These are phyloP conservation scores for Neurospora tetrasperma DNA, from an alignment of 495 filamentous ascomycete genomes.

Conservation along the genomic window DNA sequence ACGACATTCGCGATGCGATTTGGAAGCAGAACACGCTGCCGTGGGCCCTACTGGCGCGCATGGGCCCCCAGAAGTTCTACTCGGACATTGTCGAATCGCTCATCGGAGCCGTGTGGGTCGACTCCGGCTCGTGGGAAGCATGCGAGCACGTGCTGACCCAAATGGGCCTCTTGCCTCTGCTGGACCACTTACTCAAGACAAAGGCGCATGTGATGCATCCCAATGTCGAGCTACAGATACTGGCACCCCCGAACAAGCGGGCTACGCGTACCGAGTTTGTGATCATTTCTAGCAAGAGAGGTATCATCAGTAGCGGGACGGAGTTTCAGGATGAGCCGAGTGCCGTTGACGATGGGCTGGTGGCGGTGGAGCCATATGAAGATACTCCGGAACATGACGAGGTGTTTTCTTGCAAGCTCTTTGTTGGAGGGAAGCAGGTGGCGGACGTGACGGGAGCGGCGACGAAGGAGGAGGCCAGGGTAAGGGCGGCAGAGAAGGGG, in stretches of 20 bases:
- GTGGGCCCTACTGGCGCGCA: slow-evolving; percentile 57
- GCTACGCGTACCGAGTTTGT: background rate
- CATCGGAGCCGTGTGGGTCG: slow-evolving; percentile 78
- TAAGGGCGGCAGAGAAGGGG: slow-evolving; percentile 45
- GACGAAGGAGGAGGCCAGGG: slow-evolving; percentile 44
- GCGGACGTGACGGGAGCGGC: slow-evolving; percentile 36
- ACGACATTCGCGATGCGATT: slow-evolving; percentile 35
- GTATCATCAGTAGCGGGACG: slow-evolving; percentile 1
- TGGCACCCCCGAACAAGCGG: slow-evolving; percentile 19
- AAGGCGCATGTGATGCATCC: slow-evolving; percentile 61
- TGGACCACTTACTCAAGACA: slow-evolving; percentile 50
- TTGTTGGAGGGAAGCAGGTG: slow-evolving; percentile 39
- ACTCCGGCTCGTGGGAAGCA: slow-evolving; percentile 51
- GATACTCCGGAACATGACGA: background rate
- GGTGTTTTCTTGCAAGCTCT: slow-evolving; percentile 39
- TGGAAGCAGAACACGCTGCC: slow-evolving; percentile 50
- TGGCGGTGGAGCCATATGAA: slow-evolving; percentile 9
- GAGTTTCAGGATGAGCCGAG: slow-evolving; percentile 43
- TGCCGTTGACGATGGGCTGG: slow-evolving; percentile 17
- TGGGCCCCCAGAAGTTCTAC: slow-evolving; percentile 69
- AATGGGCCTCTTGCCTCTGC: slow-evolving; percentile 53
- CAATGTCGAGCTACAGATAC: slow-evolving; percentile 54
- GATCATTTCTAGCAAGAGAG: background rate
- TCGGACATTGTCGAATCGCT: slow-evolving; percentile 78
- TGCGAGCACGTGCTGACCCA: slow-evolving; percentile 51